Evolutionary conservation across 2,329 filamentous ascomycete species (phyloP), one percentile per base, ranked within the genome.

Genomic region (Aspergillus proliferans): DNA sequence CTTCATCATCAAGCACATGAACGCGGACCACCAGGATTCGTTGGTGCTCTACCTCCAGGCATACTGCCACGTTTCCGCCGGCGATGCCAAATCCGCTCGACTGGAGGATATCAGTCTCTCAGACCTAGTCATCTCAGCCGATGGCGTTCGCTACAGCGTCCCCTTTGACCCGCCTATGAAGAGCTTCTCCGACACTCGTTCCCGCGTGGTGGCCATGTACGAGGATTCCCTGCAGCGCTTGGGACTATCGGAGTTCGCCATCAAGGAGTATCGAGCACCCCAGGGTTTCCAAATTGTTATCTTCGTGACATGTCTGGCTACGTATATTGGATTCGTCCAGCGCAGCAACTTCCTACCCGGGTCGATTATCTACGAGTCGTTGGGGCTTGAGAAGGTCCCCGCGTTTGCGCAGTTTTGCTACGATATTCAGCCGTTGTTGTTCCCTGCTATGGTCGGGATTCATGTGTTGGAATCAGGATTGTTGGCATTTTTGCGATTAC

Each of bases 1-100:
- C 50, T 81, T 84, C 50, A 84, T 89, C 67, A 80, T 92, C 63
- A 76, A 76, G 30, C 91, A 96, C 75, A 93, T 96, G 88, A 95
- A 96, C 72, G 74, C 75, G 40, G 86, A 92, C 68, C 92, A 95
- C 71, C 74, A 78, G 46, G 78, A 82, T 58, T 88, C 88, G 50
- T 82, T 95, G 45, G 73, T 80, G 49, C 79, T 86, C 63, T 95
- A 91, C 70, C 80, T 94, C n/a, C 83, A 83, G 55, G 81, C 89
- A 68, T 89, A 83, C 73, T 76, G 74, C 64, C 68, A 75, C 14
- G 73, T 88, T 41, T 78, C 83, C 14, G 62, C 77, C 6, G 68
- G 71, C 51, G 71, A 77, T 45, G 78, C 85, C 45, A 71, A 79
- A 49, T 71, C 74, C 18, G 82, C 87, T 18, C 69, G 74, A 36